phyloP scores from a whole-genome alignment of 148 eudicot genomes.

The Polygonum aviculare region DNA sequence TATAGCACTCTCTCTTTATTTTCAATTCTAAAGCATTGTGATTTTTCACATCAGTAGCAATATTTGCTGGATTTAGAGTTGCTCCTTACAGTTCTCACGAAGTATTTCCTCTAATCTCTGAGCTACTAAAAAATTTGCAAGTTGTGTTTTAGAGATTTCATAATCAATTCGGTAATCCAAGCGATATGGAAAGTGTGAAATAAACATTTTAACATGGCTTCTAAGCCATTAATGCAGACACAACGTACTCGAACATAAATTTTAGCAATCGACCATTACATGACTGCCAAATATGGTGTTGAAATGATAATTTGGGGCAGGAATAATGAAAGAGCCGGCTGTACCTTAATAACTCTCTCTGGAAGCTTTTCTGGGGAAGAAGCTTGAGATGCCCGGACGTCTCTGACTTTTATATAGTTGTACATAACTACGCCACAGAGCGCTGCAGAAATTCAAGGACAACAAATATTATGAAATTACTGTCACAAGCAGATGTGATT shows the following conservation, averaged over 20 bases:
- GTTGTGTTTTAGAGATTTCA: background rate
- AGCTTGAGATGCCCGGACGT: conserved; percentile 32
- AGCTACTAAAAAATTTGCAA: background rate
- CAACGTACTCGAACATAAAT: background rate
- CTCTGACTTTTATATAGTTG: conserved; percentile 41
- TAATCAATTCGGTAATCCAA: background rate
- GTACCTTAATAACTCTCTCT: conserved; percentile 30
- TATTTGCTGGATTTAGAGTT: background rate
- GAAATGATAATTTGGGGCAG: background rate
- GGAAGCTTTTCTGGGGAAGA: conserved; percentile 19
- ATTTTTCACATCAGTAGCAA: background rate
- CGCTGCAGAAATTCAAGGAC: conserved; percentile 22
- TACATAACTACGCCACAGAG: conserved; percentile 41
- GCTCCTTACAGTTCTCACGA: background rate
- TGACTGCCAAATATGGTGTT: background rate
- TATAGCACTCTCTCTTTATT: background rate
- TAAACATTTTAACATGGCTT: background rate
- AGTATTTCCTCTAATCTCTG: background rate
- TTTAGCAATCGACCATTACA: background rate
- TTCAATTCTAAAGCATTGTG: background rate
- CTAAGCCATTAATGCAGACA: background rate
- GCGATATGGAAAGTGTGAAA: background rate
- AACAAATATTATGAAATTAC: background rate
- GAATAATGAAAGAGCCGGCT: background rate
- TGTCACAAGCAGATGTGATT: background rate